A percentile compares a stretch with the other conserved stretches of the same genome.
Conservation (phyloP, 176 grass and related monocot species). For the Musa itinerans region DNA sequence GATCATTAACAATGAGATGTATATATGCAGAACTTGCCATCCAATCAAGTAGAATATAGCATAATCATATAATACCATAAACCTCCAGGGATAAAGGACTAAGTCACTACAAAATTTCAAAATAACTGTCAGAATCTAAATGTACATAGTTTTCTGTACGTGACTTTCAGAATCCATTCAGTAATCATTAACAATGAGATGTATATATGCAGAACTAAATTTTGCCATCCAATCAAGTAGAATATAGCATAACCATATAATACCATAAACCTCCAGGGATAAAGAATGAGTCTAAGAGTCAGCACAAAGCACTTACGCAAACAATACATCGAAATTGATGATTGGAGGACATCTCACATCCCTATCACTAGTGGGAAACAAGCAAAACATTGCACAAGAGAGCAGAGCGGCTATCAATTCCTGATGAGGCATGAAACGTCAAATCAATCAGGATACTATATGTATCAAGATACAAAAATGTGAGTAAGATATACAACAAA, state of each 20-base stretch:
- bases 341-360: slow-evolving; percentile 30
- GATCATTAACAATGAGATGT: too few relatives aligned
- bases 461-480: neutral
- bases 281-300: neutral
- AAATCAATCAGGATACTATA: neutral
- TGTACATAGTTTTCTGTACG: too few relatives aligned
- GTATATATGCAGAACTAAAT: neutral
- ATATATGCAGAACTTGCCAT: neutral
- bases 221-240: neutral
- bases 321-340: slow-evolving; percentile 76
- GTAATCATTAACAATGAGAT: too few relatives aligned
- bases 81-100: neutral
- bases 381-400: slow-evolving; percentile 73
- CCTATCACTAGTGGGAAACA: slow-evolving; percentile 68
- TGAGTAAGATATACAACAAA: neutral
- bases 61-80: neutral
- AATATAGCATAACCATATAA: neutral
- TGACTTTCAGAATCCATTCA: too few relatives aligned
- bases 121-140: too few relatives aligned
- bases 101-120: too few relatives aligned
- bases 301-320: slow-evolving; percentile 38
- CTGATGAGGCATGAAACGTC: slow-evolving; percentile 21
- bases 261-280: neutral
- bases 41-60: neutral
- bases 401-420: slow-evolving; percentile 72